These are phyloP conservation scores for Tuber magnatum DNA, from an alignment of 495 filamentous ascomycete genomes.

Conservation along the genomic window DNA sequence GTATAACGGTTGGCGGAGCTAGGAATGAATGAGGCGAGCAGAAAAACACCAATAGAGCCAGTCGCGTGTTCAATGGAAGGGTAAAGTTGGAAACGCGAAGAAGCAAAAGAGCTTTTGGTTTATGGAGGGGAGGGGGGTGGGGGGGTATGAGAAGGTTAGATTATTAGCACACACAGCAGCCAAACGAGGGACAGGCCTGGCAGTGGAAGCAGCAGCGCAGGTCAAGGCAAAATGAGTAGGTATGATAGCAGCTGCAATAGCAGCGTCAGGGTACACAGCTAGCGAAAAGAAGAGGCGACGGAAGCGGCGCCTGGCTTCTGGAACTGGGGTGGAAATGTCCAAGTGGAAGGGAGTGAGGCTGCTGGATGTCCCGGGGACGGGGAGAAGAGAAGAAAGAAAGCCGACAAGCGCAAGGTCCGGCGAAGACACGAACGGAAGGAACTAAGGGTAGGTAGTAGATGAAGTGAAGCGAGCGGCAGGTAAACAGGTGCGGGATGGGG, in stretches of 20 bases:
- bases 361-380: background rate
- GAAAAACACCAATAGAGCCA: conserved; percentile 25
- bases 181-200: background rate
- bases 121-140: background rate
- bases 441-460: background rate
- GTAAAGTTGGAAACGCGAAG: conserved; percentile 29
- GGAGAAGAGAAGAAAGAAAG: background rate
- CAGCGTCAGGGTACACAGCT: background rate
- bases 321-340: background rate
- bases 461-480: background rate
- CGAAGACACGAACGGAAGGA: background rate
- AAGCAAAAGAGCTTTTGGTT: conserved; percentile 10
- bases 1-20: conserved; percentile 10
- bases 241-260: background rate
- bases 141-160: conserved; percentile 1
- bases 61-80: conserved; percentile 29
- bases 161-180: background rate
- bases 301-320: background rate
- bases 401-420: background rate
- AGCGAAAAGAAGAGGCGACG: background rate
- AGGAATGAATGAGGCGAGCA: conserved; percentile 22
- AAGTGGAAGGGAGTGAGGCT: background rate
- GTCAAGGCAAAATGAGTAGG: background rate
- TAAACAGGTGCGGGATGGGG: background rate
- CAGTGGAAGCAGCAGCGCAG: background rate